Percentiles rank a stretch among this genome's conserved stretches.
Evolutionary conservation across 192 early-diverging fungal genomes (phyloP).

Genomic region (Mortierella hygrophila): DNA sequence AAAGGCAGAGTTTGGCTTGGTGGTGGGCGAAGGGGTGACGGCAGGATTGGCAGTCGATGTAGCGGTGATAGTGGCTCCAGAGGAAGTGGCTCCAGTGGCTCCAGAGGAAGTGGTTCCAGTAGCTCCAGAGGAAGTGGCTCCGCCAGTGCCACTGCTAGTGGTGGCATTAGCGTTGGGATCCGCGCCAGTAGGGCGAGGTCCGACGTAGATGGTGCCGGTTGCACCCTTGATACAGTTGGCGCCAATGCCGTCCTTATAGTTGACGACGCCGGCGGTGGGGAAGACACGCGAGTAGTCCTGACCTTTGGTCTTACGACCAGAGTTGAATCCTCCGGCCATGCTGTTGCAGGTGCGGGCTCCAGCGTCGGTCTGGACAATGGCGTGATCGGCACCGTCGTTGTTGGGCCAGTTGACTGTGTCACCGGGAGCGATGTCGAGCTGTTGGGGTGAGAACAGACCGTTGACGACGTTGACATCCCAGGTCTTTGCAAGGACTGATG

Average conservation of each 20-base stretch:
- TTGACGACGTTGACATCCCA: constrained; percentile 35
- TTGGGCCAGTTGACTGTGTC: constrained; percentile 49
- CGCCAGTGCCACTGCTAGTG: not conserved
- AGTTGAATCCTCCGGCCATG: constrained; percentile 46
- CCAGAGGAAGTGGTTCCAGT: not conserved
- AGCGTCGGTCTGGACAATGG: constrained; percentile 38
- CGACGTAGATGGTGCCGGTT: constrained; percentile 34
- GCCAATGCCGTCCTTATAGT: constrained; percentile 52
- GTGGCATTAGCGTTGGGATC: not conserved
- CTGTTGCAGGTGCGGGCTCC: constrained; percentile 24
- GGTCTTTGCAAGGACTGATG: constrained; percentile 29
- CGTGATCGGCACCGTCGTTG: constrained; percentile 32
- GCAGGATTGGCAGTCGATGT: not conserved
- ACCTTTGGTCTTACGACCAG: constrained; percentile 26
- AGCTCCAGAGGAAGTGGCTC: not conserved
- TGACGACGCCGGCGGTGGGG: constrained; percentile 6
- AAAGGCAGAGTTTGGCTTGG: constrained; percentile 1
- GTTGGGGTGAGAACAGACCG: constrained; percentile 17
- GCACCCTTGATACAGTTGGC: constrained; percentile 30
- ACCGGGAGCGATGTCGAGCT: constrained; percentile 25
- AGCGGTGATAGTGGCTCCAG: too few species aligned
- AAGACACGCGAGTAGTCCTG: constrained; percentile 33
- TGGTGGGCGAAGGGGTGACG: not conserved
- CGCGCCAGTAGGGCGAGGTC: constrained; percentile 6
- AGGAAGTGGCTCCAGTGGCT: not conserved